A percentile compares a stretch with the other conserved stretches of the same genome.
Conservation (phyloP, 257 asterid species). For the Fraxinus americana region DNA sequence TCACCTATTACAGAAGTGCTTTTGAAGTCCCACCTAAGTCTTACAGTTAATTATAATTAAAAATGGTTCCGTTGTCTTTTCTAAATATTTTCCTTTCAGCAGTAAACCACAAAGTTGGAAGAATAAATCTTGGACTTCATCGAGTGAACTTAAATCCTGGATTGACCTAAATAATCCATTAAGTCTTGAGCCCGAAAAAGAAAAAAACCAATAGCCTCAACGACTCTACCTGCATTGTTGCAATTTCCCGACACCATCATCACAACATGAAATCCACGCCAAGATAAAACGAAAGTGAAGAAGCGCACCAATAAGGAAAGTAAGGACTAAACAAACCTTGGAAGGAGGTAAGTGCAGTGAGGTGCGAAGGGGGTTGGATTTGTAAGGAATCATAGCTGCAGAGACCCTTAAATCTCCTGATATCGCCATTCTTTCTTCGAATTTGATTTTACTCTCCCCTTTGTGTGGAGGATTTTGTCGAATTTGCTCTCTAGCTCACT, state of each 20-base stretch:
- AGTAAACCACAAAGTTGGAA: background rate
- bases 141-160: background rate
- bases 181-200: background rate
- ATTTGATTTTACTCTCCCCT: background rate
- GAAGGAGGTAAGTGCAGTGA: slow-evolving; percentile 51
- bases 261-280: background rate
- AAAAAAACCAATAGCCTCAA: background rate
- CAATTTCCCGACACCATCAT: background rate
- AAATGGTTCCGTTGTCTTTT: background rate
- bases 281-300: background rate
- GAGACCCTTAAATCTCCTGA: slow-evolving; percentile 80
- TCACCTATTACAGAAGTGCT: background rate
- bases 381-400: slow-evolving; percentile 61
- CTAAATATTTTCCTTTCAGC: background rate
- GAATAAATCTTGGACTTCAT: background rate
- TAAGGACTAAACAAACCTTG: slow-evolving; percentile 49
- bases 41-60: background rate
- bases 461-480: background rate
- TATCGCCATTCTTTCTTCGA: slow-evolving; percentile 45
- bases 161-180: background rate
- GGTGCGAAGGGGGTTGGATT: slow-evolving; percentile 53
- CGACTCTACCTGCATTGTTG: background rate
- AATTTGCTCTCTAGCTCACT: slow-evolving; percentile 25
- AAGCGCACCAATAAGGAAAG: background rate
- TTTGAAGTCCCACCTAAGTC: background rate